Percentiles rank a stretch among this genome's conserved stretches.
phyloP scores from a whole-genome alignment of 169 alveolate species.

The Plasmodium berghei region DNA sequence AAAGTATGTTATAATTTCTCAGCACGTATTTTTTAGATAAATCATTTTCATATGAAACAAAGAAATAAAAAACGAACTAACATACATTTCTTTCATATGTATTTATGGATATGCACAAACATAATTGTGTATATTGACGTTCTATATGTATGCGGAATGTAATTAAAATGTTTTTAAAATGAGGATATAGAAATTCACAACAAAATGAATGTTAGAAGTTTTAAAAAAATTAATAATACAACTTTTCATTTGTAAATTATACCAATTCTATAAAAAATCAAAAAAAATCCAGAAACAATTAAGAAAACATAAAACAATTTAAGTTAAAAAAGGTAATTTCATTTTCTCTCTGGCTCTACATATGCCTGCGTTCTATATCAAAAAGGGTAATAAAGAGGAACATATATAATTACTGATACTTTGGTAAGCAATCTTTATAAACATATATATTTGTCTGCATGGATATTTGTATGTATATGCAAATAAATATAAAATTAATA shows the following conservation, averaged over 20 bases:
- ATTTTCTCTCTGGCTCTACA: slow-evolving; percentile 46
- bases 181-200: slow-evolving; percentile 4
- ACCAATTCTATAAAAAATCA: not conserved
- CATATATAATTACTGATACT: not conserved
- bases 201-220: not conserved
- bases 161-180: slow-evolving; percentile 44
- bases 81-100: not conserved
- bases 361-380: slow-evolving; percentile 46
- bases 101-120: not conserved
- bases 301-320: not conserved
- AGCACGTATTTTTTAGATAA: slow-evolving; percentile 1
- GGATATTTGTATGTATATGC: too few relatives aligned
- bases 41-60: slow-evolving; percentile 4
- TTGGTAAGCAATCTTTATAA: not conserved
- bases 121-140: not conserved
- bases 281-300: slow-evolving; percentile 1
- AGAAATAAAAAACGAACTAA: not conserved
- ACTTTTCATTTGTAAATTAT: not conserved
- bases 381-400: slow-evolving; percentile 6
- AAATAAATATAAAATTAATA: not conserved
- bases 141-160: not conserved
- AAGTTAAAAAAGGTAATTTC: not conserved
- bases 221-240: slow-evolving; percentile 26
- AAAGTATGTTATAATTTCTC: slow-evolving; percentile 15
- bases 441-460: not conserved